These are phyloP conservation scores for Trametes punicea DNA, from an alignment of 768 basidiomycete genomes.

Conservation along the genomic window DNA sequence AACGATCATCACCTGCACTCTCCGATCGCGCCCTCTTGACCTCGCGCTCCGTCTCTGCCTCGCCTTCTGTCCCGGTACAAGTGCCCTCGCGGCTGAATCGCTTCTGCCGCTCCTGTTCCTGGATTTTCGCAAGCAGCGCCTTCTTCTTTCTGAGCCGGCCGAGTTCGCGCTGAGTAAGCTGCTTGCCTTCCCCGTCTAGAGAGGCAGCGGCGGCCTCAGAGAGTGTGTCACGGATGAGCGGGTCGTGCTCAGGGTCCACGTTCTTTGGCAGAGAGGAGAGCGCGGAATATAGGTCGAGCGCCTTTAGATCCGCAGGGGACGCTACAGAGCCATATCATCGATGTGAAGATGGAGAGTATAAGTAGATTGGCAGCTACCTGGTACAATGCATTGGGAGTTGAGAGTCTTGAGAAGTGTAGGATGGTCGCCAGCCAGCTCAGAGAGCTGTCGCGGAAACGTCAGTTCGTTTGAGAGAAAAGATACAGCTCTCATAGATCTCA, in stretches of 20 bases:
- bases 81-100: slow-evolving; percentile 2
- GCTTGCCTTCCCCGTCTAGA: slow-evolving; percentile 22
- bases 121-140: slow-evolving; percentile 37
- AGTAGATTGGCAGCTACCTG: slow-evolving; percentile 37
- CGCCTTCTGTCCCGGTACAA: neutral
- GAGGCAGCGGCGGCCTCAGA: slow-evolving; percentile 18
- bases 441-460: slow-evolving; percentile 32
- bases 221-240: slow-evolving; percentile 33
- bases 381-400: slow-evolving; percentile 41
- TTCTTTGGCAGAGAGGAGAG: slow-evolving; percentile 61
- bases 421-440: slow-evolving; percentile 27
- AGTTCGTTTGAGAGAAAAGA: neutral
- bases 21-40: slow-evolving; percentile 38
- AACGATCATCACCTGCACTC: slow-evolving; percentile 10
- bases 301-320: slow-evolving; percentile 43
- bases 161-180: slow-evolving; percentile 42
- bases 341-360: neutral
- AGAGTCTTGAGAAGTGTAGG: slow-evolving; percentile 40
- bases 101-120: slow-evolving; percentile 18
- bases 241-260: slow-evolving; percentile 42
- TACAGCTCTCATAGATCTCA: neutral
- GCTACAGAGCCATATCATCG: slow-evolving; percentile 35
- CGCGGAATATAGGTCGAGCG: slow-evolving; percentile 58
- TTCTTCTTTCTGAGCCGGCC: slow-evolving; percentile 52
- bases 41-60: slow-evolving; percentile 30